These are phyloP conservation scores for Pogostemon cablin DNA, from an alignment of 257 asterid genomes.

Conservation along the genomic window DNA sequence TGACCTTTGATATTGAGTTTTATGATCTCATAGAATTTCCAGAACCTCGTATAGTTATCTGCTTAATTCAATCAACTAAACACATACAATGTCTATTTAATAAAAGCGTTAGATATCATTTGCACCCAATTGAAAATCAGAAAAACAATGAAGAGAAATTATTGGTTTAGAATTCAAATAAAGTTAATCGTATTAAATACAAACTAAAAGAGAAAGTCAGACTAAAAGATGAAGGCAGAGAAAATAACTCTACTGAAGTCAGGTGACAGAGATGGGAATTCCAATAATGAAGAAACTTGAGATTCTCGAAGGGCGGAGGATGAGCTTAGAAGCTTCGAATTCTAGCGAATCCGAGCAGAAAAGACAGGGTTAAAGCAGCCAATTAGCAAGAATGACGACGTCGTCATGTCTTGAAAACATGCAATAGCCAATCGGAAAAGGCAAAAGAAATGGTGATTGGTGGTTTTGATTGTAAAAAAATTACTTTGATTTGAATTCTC, in stretches of 20 bases:
- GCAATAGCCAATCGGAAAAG: constrained; percentile 21
- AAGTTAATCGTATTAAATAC: neutral
- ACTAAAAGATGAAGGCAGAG: neutral
- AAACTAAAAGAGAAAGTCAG: neutral
- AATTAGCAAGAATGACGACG: constrained; percentile 53
- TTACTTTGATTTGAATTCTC: constrained; percentile 14
- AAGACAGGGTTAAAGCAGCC: constrained; percentile 57
- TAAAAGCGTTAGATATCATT: neutral
- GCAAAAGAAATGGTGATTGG: constrained; percentile 7
- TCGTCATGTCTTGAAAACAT: constrained; percentile 42
- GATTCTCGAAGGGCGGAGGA: constrained; percentile 52
- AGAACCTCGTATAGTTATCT: neutral
- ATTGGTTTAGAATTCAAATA: neutral
- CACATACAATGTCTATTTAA: constrained; percentile 5
- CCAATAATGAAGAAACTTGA: constrained; percentile 37
- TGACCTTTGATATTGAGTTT: neutral
- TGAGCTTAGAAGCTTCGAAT: constrained; percentile 64
- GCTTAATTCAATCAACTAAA: constrained; percentile 15
- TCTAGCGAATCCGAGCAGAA: constrained; percentile 62
- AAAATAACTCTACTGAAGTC: constrained; percentile 58
- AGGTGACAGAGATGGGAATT: constrained; percentile 50
- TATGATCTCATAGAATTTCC: neutral
- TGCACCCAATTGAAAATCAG: neutral
- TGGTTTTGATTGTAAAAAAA: neutral
- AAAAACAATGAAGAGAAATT: neutral